These are phyloP conservation scores for Coemansia sp. DNA, from an alignment of 192 early-diverging fungal genomes.

Conservation along the genomic window DNA sequence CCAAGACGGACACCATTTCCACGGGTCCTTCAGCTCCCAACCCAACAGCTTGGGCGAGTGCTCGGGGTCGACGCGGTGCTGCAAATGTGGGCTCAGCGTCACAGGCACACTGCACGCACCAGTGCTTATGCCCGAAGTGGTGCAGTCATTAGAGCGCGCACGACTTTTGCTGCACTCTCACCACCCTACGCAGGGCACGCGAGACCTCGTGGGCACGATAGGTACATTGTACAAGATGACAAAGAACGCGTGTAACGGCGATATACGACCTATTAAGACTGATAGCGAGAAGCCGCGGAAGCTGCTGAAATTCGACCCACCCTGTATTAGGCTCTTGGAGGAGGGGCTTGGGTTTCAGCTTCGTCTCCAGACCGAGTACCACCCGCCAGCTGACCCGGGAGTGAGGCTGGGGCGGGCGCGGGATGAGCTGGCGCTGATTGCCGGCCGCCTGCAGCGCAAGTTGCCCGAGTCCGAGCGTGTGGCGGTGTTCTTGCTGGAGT, in stretches of 20 bases:
- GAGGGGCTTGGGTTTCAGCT: slow-evolving; percentile 41
- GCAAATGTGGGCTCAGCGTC: slow-evolving; percentile 29
- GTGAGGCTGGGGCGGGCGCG: slow-evolving; percentile 22
- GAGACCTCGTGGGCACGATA: slow-evolving; percentile 36
- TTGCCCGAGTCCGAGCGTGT: slow-evolving; percentile 32
- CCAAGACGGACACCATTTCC: slow-evolving; percentile 42
- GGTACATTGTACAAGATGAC: slow-evolving; percentile 21
- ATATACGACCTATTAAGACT: slow-evolving; percentile 19
- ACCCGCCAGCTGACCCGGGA: slow-evolving; percentile 19
- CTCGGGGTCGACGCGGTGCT: slow-evolving; percentile 33
- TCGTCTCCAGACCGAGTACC: slow-evolving; percentile 15
- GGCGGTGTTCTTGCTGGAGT: not conserved
- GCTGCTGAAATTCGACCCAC: slow-evolving; percentile 42
- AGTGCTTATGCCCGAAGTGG: slow-evolving; percentile 18
- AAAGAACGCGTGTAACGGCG: slow-evolving; percentile 32
- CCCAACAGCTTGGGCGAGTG: slow-evolving; percentile 3
- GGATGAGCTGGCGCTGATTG: slow-evolving; percentile 31
- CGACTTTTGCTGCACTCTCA: slow-evolving; percentile 26
- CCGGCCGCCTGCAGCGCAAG: slow-evolving; percentile 31
- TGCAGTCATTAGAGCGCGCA: slow-evolving; percentile 17
- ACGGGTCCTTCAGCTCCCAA: slow-evolving; percentile 11
- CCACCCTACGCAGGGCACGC: slow-evolving; percentile 36
- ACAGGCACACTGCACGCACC: slow-evolving; percentile 8
- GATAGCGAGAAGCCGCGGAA: slow-evolving; percentile 20
- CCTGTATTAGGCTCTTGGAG: slow-evolving; percentile 33